Percentiles rank a stretch among this genome's conserved stretches.
Conservation (phyloP, 2,329 filamentous ascomycete genomes). For the Claviceps humidiphila region DNA sequence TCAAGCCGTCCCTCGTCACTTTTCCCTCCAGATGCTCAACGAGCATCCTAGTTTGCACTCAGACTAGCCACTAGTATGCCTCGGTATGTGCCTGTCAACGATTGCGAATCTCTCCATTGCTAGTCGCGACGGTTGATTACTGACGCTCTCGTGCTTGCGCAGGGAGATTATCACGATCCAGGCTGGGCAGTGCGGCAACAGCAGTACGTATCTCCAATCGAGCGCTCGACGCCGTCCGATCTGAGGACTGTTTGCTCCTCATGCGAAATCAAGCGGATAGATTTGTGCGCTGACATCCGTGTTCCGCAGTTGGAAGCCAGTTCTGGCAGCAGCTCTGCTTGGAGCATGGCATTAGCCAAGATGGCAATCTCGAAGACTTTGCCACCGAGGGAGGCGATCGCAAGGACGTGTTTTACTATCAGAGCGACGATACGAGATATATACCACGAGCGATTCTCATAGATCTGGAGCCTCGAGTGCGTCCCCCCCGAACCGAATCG, state of each 20-base stretch:
- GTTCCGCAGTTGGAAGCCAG: conserved; percentile 66
- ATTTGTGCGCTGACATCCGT: too few species aligned
- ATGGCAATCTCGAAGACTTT: conserved; percentile 95
- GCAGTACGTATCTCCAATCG: conserved; percentile 52
- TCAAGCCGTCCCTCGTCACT: background rate
- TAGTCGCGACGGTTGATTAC: background rate
- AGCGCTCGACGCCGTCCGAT: too few species aligned
- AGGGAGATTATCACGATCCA: conserved; percentile 99
- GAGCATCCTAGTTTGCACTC: conserved; percentile 1
- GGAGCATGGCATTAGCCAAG: conserved; percentile 94
- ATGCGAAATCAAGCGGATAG: too few species aligned
- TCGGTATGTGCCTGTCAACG: conserved; percentile 9
- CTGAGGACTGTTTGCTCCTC: too few species aligned
- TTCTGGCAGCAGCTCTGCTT: conserved; percentile 99
- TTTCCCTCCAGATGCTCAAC: too few species aligned
- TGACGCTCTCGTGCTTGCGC: conserved; percentile 1
- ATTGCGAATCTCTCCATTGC: conserved; percentile 1
- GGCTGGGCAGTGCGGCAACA: conserved; percentile 98
- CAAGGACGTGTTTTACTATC: conserved; percentile 99
- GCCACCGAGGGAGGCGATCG: conserved; percentile 94
- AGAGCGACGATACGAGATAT: conserved; percentile 96
- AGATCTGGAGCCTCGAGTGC: conserved; percentile 80
- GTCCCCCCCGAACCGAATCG: background rate
- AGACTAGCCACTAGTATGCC: conserved; percentile 12
- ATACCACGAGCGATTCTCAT: conserved; percentile 93